Evolutionary conservation across 148 eudicot genomes (phyloP).

Genomic region (Salicornia ramosissima): DNA sequence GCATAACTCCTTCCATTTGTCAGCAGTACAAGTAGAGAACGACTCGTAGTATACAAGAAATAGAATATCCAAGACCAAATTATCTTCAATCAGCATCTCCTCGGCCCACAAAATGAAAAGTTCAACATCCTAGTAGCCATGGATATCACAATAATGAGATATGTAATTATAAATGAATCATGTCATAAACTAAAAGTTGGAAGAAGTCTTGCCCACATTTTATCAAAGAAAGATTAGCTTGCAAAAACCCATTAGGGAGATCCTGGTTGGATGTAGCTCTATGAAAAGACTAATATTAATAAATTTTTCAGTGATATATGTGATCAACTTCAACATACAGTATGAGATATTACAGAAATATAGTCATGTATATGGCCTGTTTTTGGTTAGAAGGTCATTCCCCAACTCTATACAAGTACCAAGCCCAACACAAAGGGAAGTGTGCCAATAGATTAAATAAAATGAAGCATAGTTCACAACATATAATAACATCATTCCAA

Average conservation of each 20-base stretch:
- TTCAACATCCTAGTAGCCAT: slow-evolving; percentile 66
- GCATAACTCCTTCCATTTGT: slow-evolving; percentile 77
- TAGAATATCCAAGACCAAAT: slow-evolving; percentile 77
- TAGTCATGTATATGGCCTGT: background rate
- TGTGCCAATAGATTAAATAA: background rate
- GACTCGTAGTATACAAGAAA: slow-evolving; percentile 86
- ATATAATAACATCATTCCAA: background rate
- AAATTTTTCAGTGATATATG: too few species aligned
- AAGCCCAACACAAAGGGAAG: background rate
- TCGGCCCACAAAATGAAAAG: slow-evolving; percentile 88
- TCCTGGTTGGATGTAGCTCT: too few species aligned
- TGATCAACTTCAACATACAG: too few species aligned
- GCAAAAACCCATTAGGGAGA: too few species aligned
- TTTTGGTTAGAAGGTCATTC: background rate
- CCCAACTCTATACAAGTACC: background rate
- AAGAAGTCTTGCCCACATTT: too few species aligned
- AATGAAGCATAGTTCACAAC: background rate
- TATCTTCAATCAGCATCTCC: slow-evolving; percentile 80
- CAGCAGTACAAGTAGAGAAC: slow-evolving; percentile 59
- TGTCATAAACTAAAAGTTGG: background rate
- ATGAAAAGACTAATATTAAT: too few species aligned
- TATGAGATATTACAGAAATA: background rate
- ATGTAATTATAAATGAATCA: background rate
- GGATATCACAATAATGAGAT: slow-evolving; percentile 1
- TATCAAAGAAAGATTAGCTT: too few species aligned